Evolutionary conservation across 2,329 filamentous ascomycete species (phyloP).

Genomic region (Chaetomium globosum): DNA sequence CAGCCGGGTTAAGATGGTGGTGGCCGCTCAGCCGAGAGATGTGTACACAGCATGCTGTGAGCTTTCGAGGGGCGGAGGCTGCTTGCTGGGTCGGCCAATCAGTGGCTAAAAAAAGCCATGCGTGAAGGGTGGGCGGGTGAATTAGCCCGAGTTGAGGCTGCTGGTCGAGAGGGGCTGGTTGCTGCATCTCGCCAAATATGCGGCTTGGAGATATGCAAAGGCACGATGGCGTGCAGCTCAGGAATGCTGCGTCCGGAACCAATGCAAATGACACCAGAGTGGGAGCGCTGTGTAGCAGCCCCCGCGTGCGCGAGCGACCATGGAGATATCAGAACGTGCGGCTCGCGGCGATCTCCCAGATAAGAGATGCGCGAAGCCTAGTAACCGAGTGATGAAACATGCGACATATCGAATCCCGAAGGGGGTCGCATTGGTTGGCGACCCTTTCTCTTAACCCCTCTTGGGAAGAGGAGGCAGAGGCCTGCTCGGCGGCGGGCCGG

Average conservation of each 20-base stretch:
- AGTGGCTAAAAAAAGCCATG: constrained; percentile 2
- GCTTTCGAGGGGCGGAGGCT: constrained; percentile 7
- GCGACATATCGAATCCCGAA: constrained; percentile 27
- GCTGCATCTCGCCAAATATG: constrained; percentile 21
- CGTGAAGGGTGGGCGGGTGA: constrained; percentile 18
- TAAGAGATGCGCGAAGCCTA: constrained; percentile 24
- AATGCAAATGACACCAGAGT: constrained; percentile 22
- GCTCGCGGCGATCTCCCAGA: constrained; percentile 24
- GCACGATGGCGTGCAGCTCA: constrained; percentile 35
- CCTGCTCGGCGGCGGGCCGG: constrained; percentile 65
- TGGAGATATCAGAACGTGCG: constrained; percentile 25
- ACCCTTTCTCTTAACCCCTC: constrained; percentile 49
- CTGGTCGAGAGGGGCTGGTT: constrained; percentile 13
- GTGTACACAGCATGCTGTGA: constrained; percentile 26
- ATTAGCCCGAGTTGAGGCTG: constrained; percentile 22
- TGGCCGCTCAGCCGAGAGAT: constrained; percentile 4
- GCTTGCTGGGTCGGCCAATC: constrained; percentile 27
- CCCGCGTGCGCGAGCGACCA: constrained; percentile 26
- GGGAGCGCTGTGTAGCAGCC: constrained; percentile 25
- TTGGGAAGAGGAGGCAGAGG: constrained; percentile 68
- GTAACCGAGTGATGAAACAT: constrained; percentile 28
- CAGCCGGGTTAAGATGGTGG: constrained; percentile 9
- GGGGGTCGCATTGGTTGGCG: constrained; percentile 2
- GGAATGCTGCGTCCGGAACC: constrained; percentile 27
- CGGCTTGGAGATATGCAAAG: constrained; percentile 23